Evolutionary conservation across 1,139 yeast species (phyloP).

Genomic region (Arxiozyma telluris): DNA sequence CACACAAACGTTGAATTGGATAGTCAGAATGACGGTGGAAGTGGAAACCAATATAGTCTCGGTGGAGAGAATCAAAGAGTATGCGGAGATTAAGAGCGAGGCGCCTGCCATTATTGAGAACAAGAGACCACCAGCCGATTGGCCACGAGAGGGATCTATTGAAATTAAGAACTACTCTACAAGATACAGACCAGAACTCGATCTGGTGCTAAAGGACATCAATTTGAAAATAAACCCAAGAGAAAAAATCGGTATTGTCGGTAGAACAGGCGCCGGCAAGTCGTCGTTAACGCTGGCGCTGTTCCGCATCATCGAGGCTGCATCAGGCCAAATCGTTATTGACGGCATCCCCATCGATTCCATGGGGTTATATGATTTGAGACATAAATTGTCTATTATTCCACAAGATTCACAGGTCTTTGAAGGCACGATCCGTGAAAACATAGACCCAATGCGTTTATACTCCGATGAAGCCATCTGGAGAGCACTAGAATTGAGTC

Average conservation of each 20-base stretch:
- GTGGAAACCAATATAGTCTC: constrained; percentile 95
- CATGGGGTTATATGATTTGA: constrained; percentile 75
- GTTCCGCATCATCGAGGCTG: constrained; percentile 82
- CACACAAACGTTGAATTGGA: constrained; percentile 93
- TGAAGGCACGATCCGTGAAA: constrained; percentile 81
- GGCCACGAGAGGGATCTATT: constrained; percentile 78
- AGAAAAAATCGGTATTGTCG: constrained; percentile 92
- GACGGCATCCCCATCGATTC: constrained; percentile 60
- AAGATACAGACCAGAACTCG: constrained; percentile 77
- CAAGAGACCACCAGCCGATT: constrained; percentile 54
- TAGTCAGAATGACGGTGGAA: constrained; percentile 95
- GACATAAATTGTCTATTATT: constrained; percentile 79
- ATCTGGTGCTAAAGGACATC: constrained; percentile 67
- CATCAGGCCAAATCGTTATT: constrained; percentile 60
- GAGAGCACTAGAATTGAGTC: constrained; percentile 79
- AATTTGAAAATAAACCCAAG: constrained; percentile 57
- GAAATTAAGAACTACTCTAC: constrained; percentile 70
- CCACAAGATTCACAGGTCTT: constrained; percentile 98
- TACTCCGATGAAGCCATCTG: constrained; percentile 73
- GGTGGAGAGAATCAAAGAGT: constrained; percentile 89
- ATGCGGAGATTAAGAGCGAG: constrained; percentile 64
- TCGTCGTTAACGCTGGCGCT: constrained; percentile 83
- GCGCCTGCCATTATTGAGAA: constrained; percentile 70
- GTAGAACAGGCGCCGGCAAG: constrained; percentile 96
- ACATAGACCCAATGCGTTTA: constrained; percentile 73